These are phyloP conservation scores for Aspergillus baeticus DNA, from an alignment of 495 filamentous ascomycete species.

Conservation along the genomic window DNA sequence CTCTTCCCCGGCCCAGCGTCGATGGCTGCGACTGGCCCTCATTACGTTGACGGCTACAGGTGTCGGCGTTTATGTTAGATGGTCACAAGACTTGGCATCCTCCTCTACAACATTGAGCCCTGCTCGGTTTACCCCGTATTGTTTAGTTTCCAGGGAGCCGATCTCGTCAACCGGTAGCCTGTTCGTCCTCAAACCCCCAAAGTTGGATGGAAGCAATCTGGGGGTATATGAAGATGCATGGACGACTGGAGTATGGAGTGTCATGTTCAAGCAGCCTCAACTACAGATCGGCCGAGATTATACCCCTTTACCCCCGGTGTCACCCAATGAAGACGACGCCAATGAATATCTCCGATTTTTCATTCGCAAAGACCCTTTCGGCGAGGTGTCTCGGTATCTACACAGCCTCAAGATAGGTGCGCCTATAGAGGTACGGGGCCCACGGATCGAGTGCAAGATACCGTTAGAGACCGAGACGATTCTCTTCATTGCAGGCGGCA, in stretches of 20 bases:
- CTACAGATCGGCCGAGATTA: constrained; percentile 86
- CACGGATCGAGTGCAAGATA: constrained; percentile 66
- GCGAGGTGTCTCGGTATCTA: constrained; percentile 69
- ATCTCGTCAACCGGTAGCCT: constrained; percentile 76
- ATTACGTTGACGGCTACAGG: constrained; percentile 36
- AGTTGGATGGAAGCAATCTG: constrained; percentile 33
- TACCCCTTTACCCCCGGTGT: constrained; percentile 71
- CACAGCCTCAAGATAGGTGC: constrained; percentile 58
- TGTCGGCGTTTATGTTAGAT: constrained; percentile 38
- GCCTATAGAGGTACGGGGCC: constrained; percentile 73
- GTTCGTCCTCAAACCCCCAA: constrained; percentile 61
- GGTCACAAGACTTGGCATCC: constrained; percentile 24
- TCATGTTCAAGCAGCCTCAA: constrained; percentile 92
- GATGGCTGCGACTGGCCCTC: constrained; percentile 36
- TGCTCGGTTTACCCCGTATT: constrained; percentile 65
- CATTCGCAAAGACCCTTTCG: constrained; percentile 53
- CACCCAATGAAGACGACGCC: constrained; percentile 30
- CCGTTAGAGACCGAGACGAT: constrained; percentile 54
- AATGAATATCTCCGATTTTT: constrained; percentile 51
- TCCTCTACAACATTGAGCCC: constrained; percentile 42
- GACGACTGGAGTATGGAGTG: constrained; percentile 70
- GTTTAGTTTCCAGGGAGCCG: constrained; percentile 60
- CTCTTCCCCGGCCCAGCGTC: constrained; percentile 14
- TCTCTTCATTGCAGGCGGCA: constrained; percentile 88
- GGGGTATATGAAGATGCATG: constrained; percentile 51